Percentiles rank a stretch among this genome's conserved stretches.
These are phyloP conservation scores for Citrullus colocynthis DNA, from an alignment of 306 rosid genomes.

Conservation along the genomic window DNA sequence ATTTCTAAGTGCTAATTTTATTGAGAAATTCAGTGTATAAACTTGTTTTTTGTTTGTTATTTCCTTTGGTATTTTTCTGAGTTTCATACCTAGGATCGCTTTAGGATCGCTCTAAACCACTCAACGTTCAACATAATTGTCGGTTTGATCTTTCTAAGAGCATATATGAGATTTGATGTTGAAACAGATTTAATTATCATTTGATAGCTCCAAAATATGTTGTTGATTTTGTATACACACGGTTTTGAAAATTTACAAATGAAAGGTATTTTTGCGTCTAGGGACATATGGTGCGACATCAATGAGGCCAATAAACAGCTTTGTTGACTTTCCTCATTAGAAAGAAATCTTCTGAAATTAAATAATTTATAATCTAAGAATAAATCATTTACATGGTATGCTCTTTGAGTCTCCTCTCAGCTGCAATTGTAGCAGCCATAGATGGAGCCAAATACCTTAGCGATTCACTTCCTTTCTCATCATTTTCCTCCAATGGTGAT, in stretches of 20 bases:
- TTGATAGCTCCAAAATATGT: too few species aligned
- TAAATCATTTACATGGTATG: conserved; percentile 10
- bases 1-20: conserved; percentile 3
- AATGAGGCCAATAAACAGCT: background rate
- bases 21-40: conserved; percentile 11
- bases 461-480: conserved; percentile 26
- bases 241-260: background rate
- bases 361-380: background rate
- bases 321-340: background rate
- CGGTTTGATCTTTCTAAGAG: too few species aligned
- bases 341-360: background rate
- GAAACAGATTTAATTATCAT: too few species aligned
- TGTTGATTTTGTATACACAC: too few species aligned
- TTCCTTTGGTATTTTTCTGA: background rate
- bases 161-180: too few species aligned
- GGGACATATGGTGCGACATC: background rate
- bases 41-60: conserved; percentile 4
- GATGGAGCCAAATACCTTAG: conserved; percentile 70
- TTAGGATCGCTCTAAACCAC: too few species aligned
- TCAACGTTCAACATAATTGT: too few species aligned
- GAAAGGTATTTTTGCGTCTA: background rate
- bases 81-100: background rate
- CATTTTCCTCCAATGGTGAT: conserved; percentile 24
- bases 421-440: conserved; percentile 75
- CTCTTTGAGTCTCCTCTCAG: conserved; percentile 64